Conservation (phyloP, 75 land plant species). For the Sequoia sempervirens region DNA sequence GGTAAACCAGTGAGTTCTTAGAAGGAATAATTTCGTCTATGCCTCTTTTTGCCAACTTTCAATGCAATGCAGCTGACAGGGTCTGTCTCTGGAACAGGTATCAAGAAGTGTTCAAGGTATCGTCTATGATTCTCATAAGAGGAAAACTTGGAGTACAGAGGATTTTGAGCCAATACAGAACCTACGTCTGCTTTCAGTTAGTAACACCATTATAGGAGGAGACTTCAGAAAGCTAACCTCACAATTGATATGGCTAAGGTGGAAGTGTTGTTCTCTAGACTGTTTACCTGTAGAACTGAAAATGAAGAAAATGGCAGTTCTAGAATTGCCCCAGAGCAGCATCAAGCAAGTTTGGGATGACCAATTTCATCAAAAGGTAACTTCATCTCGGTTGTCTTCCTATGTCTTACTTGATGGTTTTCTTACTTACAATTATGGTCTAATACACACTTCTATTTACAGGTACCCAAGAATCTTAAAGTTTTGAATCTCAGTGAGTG, state of each 20-base stretch:
- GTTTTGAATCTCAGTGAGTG: neutral
- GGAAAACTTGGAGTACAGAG: neutral
- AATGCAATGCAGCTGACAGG: neutral
- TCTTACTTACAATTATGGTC: neutral
- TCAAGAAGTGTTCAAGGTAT: neutral
- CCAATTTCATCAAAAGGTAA: neutral
- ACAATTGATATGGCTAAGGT: neutral
- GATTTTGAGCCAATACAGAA: neutral
- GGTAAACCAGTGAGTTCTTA: neutral
- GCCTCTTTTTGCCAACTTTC: neutral
- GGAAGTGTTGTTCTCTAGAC: neutral
- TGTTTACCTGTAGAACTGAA: neutral
- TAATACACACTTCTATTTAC: neutral
- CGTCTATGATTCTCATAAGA: neutral
- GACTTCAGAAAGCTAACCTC: constrained; percentile 1
- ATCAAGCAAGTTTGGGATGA: constrained; percentile 1
- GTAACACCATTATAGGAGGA: neutral
- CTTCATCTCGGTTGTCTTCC: neutral
- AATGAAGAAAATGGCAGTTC: neutral
- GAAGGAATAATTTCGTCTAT: neutral
- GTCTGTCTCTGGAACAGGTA: neutral
- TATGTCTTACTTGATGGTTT: neutral
- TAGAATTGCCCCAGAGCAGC: neutral
- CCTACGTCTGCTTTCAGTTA: neutral
- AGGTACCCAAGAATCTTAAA: neutral